Base-by-base conservation (phyloP, 1,284 basidiomycete species). In the Ceratobasidium sp. region DNA sequence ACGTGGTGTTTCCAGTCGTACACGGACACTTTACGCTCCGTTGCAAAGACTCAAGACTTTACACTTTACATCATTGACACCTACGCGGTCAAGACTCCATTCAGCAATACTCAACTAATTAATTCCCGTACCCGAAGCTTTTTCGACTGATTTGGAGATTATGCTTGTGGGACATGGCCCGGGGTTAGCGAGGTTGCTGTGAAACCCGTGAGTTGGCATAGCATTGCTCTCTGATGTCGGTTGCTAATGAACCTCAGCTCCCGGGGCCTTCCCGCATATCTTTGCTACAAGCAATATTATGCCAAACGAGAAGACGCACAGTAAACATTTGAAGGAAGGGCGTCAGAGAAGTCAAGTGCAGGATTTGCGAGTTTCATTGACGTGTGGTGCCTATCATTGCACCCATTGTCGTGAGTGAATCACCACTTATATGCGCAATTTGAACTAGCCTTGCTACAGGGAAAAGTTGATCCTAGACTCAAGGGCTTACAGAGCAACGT, bases 241-340 rank as follows among this genome's bases (percentile, higher is more conserved):
- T n/a, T 40, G 64, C 57, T 57, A 22, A 77, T 29, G 46, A 40
- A 43, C 65, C 46, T 57, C 0, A 87, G 86, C 93, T 97, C 84
- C 94, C 25, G 92, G 81, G 90, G 92, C 13, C 84, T 92, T 54
- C 87, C 88, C 76, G 94, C 94, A 0, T 96, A 98, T 80, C 95
- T 97, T 80, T 92, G 94, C 80, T 98, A 98, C 84, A 92, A 90
- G 80, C 91, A 93, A 78, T 98, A 97, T 84, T 95, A 97, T 80
- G 89, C 90, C 80, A 96, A 97, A 82, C 91, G 96, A 77, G 97
- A 98, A 85, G 95, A 98, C 81, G 96, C 96, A 0, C 96, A 98
- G 83, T 85, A 88, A 65, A 95, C 96, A 65, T 95, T 97, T 81
- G 92, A 95, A 82, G 90, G 91, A 51, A 92, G 97, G 83, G 87